Evolutionary conservation across 1,139 yeast genomes (phyloP), one percentile per base, ranked within the genome.

Genomic region (Candida albicans): DNA sequence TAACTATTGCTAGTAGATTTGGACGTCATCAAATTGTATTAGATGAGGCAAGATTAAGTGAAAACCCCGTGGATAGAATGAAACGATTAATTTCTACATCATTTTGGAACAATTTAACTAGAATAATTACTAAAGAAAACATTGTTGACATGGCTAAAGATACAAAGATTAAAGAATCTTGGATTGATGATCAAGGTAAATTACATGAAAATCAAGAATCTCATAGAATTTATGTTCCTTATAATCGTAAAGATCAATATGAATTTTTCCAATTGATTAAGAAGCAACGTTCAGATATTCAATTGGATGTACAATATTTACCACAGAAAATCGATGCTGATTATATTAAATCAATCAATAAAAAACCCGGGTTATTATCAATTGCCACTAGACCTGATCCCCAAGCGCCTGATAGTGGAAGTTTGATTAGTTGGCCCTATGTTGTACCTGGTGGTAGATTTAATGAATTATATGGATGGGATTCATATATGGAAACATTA

Each of bases 381-480:
- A 70, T 93, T 39, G 96, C 93, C 2, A 79, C 89, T 71, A 68
- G 68, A 44, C 72, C 67, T 14, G 76, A 73, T 49, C 73, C 75
- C n/a, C 56, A 68, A 22, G 75, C 81, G 51, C 81, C 84, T 2
- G 42, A 45, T 1, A 73, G 77, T 15, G 42, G 45, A 1, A 73
- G 77, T 15, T 62, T 87, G 40, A 69, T 77, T 35, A 88, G 89
- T 28, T 84, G 80, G 57, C 96, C 96, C 0, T 93, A 91, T 61
- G 87, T 89, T 18, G 99, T 93, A 9, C 99, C 99, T 0, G 99
- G 99, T 12, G 99, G 99, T 15, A 73, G 99, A 50, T 93, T 93
- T 65, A 95, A 95, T 64, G 99, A 93, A 65, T 76, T 90, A 44
- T 93, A 93, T 58, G 99, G 99, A 8, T 93, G 99, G 99, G 99